Evolutionary conservation across 345 rosid species (phyloP).

Genomic region (Hibiscus trionum): DNA sequence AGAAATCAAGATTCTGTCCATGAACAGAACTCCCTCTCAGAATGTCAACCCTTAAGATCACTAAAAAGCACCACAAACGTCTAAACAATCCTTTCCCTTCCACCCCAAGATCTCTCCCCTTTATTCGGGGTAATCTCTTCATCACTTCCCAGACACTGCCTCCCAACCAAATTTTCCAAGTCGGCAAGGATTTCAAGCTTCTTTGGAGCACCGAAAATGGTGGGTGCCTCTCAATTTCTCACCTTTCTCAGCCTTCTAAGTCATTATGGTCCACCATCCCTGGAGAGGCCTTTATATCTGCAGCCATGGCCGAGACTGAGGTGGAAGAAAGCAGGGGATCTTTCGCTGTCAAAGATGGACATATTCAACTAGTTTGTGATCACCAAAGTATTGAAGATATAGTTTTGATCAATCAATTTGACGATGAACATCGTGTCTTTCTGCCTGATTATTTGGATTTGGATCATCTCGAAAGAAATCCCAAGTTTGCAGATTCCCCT

Average conservation of each 20-base stretch:
- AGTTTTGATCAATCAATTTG: conserved; percentile 20
- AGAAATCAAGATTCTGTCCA: not conserved
- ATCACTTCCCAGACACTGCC: conserved; percentile 24
- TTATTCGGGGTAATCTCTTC: conserved; percentile 37
- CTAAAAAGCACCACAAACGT: conserved; percentile 49
- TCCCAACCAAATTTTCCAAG: conserved; percentile 21
- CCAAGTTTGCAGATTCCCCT: conserved; percentile 25
- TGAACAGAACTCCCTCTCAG: not conserved
- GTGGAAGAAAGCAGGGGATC: conserved; percentile 75
- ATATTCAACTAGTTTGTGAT: conserved; percentile 31
- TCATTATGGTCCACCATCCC: conserved; percentile 56
- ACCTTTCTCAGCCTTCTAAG: conserved; percentile 33
- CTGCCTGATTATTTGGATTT: conserved; percentile 14
- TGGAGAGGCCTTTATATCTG: conserved; percentile 52
- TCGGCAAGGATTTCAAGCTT: conserved; percentile 50
- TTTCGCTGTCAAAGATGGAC: conserved; percentile 33
- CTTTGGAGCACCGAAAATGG: conserved; percentile 44
- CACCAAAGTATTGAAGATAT: conserved; percentile 52
- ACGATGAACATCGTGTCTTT: conserved; percentile 11
- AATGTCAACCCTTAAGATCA: conserved; percentile 27
- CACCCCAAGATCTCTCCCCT: conserved; percentile 36
- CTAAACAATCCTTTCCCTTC: conserved; percentile 62
- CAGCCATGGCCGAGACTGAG: conserved; percentile 49
- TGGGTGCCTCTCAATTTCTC: conserved; percentile 38
- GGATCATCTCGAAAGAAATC: conserved; percentile 12